Evolutionary conservation across 108 stramenopile species (phyloP).

Genomic region (Stephanodiscus triporus): DNA sequence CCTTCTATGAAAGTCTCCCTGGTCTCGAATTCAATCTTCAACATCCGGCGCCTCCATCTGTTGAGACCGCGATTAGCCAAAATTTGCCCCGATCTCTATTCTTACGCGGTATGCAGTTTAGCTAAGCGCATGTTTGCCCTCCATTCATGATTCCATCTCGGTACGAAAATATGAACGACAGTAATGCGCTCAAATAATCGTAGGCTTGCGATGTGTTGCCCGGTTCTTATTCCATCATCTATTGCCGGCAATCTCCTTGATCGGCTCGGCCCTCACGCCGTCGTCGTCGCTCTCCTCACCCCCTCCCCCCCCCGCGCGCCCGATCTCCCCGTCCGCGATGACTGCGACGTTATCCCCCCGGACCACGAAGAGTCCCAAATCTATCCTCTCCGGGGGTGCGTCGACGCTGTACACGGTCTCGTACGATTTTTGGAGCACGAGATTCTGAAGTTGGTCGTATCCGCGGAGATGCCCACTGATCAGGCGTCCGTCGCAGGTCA

Average conservation of each 20-base stretch:
- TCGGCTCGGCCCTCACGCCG: constrained; percentile 48
- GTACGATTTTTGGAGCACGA: constrained; percentile 69
- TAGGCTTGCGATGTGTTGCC: background rate
- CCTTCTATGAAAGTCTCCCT: too few species aligned
- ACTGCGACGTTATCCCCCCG: constrained; percentile 86
- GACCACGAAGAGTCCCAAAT: constrained; percentile 80
- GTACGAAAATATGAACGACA: background rate
- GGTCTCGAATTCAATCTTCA: too few species aligned
- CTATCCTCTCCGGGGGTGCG: constrained; percentile 67
- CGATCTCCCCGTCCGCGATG: constrained; percentile 3
- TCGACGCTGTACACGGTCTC: constrained; percentile 71
- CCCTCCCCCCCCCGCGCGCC: constrained; percentile 9
- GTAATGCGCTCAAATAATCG: background rate
- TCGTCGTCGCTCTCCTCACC: background rate
- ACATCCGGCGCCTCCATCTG: too few species aligned
- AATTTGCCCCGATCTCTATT: too few species aligned
- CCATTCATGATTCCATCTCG: too few species aligned
- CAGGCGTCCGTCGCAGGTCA: constrained; percentile 84
- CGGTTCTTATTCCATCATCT: background rate
- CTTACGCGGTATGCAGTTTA: too few species aligned
- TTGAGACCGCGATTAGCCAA: too few species aligned
- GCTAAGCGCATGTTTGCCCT: too few species aligned
- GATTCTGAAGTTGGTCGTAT: constrained; percentile 87
- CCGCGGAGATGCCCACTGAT: constrained; percentile 73
- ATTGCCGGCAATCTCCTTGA: constrained; percentile 44